A percentile compares a stretch with the other conserved stretches of the same genome.
phyloP scores from a whole-genome alignment of 2,329 filamentous ascomycete species.

The Capronia americana region DNA sequence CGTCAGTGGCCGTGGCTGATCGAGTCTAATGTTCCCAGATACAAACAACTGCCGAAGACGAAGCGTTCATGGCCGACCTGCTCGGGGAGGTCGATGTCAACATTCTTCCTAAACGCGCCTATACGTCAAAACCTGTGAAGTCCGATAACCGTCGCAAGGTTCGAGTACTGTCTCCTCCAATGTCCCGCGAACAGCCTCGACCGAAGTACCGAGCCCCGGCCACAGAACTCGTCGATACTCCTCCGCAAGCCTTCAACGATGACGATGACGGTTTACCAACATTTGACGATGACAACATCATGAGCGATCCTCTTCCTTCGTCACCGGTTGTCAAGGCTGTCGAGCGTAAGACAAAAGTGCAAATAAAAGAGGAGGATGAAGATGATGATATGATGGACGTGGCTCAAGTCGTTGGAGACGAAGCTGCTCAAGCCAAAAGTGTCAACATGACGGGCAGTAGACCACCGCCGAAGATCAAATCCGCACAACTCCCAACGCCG shows the following conservation, averaged over 20 bases:
- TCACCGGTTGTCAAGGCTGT: conserved; percentile 83
- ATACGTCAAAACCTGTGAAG: conserved; percentile 69
- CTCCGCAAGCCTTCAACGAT: conserved; percentile 49
- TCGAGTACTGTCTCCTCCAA: conserved; percentile 77
- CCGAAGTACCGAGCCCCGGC: conserved; percentile 27
- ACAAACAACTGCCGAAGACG: conserved; percentile 79
- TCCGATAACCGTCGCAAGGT: conserved; percentile 78
- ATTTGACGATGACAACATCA: conserved; percentile 76
- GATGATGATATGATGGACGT: conserved; percentile 85
- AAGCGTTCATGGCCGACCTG: conserved; percentile 82
- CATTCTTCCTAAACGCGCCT: conserved; percentile 61
- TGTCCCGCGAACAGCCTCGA: conserved; percentile 58
- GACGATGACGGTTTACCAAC: conserved; percentile 63
- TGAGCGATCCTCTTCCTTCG: conserved; percentile 85
- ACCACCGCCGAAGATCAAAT: conserved; percentile 75
- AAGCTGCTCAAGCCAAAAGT: conserved; percentile 64
- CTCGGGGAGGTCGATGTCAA: conserved; percentile 89
- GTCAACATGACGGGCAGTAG: conserved; percentile 86
- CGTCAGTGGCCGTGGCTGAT: neutral
- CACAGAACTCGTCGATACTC: conserved; percentile 57
- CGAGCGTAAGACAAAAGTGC: conserved; percentile 67
- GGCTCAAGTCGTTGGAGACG: conserved; percentile 72
- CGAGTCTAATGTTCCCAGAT: conserved; percentile 29
- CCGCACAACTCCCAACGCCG: conserved; percentile 72
- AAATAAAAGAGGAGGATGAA: conserved; percentile 72